Evolutionary conservation across 495 filamentous ascomycete genomes (phyloP).

Genomic region (Cryomyces minteri): DNA sequence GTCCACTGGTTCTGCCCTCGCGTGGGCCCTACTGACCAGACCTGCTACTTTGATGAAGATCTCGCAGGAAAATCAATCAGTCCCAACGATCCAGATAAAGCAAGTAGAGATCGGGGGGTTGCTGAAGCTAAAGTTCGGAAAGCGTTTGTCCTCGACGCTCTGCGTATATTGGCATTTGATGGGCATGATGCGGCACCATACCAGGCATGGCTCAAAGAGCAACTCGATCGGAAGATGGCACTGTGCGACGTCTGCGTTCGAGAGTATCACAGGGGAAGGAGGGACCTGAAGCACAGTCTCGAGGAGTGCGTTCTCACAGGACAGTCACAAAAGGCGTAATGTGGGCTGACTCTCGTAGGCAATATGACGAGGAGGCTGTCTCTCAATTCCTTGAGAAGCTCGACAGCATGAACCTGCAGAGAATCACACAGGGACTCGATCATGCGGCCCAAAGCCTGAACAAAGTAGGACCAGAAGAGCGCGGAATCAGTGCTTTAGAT

Average conservation of each 20-base stretch:
- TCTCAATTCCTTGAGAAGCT: conserved; percentile 32
- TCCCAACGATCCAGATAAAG: conserved; percentile 3
- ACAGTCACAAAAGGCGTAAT: conserved; percentile 5
- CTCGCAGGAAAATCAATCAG: conserved; percentile 1
- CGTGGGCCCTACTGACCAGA: conserved; percentile 8
- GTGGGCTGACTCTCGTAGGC: background rate
- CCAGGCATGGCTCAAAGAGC: conserved; percentile 37
- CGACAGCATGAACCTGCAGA: conserved; percentile 38
- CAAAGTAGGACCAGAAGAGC: conserved; percentile 26
- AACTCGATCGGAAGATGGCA: conserved; percentile 34
- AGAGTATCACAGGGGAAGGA: conserved; percentile 58
- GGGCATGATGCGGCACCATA: conserved; percentile 39
- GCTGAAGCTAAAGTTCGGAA: conserved; percentile 32
- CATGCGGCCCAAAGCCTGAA: conserved; percentile 29
- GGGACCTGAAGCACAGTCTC: conserved; percentile 40
- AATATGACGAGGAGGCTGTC: conserved; percentile 45
- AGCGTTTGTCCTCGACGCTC: conserved; percentile 38
- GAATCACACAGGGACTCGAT: conserved; percentile 39
- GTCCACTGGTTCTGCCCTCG: conserved; percentile 23
- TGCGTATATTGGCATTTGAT: conserved; percentile 49
- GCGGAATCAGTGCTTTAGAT: conserved; percentile 30
- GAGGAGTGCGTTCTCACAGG: conserved; percentile 20
- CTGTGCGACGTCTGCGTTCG: conserved; percentile 65
- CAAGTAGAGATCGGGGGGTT: conserved; percentile 1
- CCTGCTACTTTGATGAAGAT: conserved; percentile 19